Percentiles rank a stretch among this genome's conserved stretches.
These are phyloP conservation scores for Apiotrichum gracile DNA, from an alignment of 1,284 basidiomycete genomes.

Conservation along the genomic window DNA sequence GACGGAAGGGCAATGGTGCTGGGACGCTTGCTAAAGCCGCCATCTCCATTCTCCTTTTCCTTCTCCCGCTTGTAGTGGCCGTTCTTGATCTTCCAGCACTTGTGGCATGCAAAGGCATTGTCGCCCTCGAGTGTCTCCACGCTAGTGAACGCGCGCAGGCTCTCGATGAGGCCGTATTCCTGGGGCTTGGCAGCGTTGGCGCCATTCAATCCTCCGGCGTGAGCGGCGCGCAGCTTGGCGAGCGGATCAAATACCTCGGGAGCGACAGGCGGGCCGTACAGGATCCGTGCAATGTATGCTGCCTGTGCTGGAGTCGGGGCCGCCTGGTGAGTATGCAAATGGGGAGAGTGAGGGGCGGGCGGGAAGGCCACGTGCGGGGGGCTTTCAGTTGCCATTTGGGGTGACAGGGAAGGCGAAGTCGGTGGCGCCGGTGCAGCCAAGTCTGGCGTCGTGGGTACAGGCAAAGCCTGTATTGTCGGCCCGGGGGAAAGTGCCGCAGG, in stretches of 20 bases:
- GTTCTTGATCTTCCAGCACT: constrained; percentile 71
- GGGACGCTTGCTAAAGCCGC: background rate
- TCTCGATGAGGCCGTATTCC: constrained; percentile 51
- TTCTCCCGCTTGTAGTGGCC: constrained; percentile 33
- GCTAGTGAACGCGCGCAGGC: constrained; percentile 75
- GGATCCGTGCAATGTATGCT: constrained; percentile 47
- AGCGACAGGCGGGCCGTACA: constrained; percentile 29
- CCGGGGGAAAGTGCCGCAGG: constrained; percentile 3
- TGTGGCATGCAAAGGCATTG: constrained; percentile 84
- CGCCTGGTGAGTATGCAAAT: constrained; percentile 15
- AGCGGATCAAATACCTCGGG: constrained; percentile 29
- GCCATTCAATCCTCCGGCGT: constrained; percentile 19
- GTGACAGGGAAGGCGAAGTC: background rate
- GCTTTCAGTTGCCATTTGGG: too few species aligned
- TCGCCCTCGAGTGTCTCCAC: constrained; percentile 89
- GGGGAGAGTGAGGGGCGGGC: background rate
- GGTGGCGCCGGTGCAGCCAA: constrained; percentile 6
- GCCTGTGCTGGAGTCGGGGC: constrained; percentile 43
- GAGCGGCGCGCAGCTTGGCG: constrained; percentile 34
- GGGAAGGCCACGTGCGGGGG: background rate
- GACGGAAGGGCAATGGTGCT: constrained; percentile 8
- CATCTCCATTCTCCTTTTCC: background rate
- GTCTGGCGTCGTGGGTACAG: constrained; percentile 21
- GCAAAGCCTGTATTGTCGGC: constrained; percentile 17
- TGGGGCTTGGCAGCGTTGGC: constrained; percentile 1